Percentiles rank a stretch among this genome's conserved stretches.
Conservation (phyloP, 345 rosid species). For the Angophora floribunda region DNA sequence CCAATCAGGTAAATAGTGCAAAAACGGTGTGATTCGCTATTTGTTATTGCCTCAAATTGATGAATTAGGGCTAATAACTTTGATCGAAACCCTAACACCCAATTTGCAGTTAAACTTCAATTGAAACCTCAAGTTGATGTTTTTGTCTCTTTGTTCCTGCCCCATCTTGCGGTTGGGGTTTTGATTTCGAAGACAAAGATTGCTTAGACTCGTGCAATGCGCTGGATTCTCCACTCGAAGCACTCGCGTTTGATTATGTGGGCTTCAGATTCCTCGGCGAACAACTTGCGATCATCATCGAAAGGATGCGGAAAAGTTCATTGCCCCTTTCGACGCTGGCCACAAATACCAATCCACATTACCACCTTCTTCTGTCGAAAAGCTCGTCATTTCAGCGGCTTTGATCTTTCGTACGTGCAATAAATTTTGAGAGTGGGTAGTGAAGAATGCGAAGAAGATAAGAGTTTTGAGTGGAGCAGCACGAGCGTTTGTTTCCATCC, state of each 20-base stretch:
- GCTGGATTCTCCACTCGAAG: neutral
- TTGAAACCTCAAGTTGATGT: neutral
- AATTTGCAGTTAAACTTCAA: neutral
- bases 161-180: neutral
- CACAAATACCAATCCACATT: constrained; percentile 47
- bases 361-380: constrained; percentile 72
- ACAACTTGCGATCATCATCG: neutral
- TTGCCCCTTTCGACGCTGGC: neutral
- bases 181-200: neutral
- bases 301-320: neutral
- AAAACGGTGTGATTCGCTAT: neutral
- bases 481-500: neutral
- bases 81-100: neutral
- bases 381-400: constrained; percentile 43
- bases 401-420: neutral
- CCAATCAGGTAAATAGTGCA: neutral
- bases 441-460: neutral
- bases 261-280: neutral
- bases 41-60: neutral
- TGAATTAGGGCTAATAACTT: neutral
- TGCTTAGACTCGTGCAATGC: neutral
- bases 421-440: neutral
- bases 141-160: neutral
- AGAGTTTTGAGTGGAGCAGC: neutral
- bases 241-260: neutral